Evolutionary conservation across 164 flowering plant species (phyloP).

Genomic region (Chimonanthus praecox): DNA sequence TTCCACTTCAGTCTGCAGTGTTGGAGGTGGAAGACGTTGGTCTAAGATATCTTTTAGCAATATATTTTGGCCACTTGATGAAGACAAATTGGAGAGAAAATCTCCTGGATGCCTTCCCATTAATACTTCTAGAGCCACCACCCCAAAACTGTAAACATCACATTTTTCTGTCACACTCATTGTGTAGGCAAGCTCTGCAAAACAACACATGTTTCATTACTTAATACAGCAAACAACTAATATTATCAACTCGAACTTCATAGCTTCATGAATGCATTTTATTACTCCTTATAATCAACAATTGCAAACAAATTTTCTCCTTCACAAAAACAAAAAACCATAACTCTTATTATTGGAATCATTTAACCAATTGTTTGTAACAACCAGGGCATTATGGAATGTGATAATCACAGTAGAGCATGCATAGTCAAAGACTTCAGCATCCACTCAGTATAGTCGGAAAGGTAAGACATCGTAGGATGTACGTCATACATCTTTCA

Average conservation of each 20-base stretch:
- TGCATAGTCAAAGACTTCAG: not conserved
- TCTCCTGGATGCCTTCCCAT: constrained; percentile 13
- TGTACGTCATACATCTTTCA: not conserved
- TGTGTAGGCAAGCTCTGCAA: constrained; percentile 9
- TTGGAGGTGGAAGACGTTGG: not conserved
- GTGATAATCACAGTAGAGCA: not conserved
- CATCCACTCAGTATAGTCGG: not conserved
- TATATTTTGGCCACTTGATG: not conserved
- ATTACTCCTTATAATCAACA: not conserved
- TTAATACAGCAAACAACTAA: not conserved
- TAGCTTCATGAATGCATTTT: not conserved
- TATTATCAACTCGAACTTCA: not conserved
- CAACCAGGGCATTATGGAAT: not conserved
- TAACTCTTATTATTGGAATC: not conserved
- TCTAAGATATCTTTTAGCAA: constrained; percentile 5
- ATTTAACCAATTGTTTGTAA: too few relatives aligned
- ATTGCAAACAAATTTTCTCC: not conserved
- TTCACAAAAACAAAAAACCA: too few relatives aligned
- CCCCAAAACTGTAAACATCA: constrained; percentile 12
- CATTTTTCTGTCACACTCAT: constrained; percentile 9
- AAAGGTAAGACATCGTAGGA: not conserved
- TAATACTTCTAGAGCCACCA: constrained; percentile 1
- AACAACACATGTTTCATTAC: not conserved
- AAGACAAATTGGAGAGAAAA: not conserved
- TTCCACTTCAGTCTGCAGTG: not conserved